phyloP scores from a whole-genome alignment of 805 yeast species.

The Metschnikowia rubicola region DNA sequence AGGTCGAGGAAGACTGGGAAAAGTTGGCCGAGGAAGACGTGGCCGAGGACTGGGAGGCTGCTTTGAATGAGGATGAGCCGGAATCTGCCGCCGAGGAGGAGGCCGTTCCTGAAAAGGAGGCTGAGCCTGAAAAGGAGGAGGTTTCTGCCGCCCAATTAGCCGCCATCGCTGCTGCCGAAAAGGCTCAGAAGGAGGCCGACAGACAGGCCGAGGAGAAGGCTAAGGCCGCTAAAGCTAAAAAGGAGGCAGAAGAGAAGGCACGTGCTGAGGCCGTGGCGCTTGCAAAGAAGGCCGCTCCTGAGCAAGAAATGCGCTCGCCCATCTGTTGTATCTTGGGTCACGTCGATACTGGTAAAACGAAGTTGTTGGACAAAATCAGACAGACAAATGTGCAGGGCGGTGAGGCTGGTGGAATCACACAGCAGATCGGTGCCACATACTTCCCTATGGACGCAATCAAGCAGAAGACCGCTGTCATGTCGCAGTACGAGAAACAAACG shows the following conservation, averaged over 20 bases:
- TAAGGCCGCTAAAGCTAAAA: slow-evolving; percentile 7
- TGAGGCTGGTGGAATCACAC: slow-evolving; percentile 99
- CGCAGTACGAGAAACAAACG: slow-evolving; percentile 73
- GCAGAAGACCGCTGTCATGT: slow-evolving; percentile 89
- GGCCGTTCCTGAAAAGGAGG: slow-evolving; percentile 10
- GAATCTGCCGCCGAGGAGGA: slow-evolving; percentile 23
- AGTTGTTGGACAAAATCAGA: slow-evolving; percentile 92
- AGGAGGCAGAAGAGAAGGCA: slow-evolving; percentile 13
- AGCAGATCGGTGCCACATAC: slow-evolving; percentile 99
- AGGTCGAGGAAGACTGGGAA: slow-evolving; percentile 22
- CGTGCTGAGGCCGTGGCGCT: slow-evolving; percentile 22
- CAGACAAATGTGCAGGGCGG: slow-evolving; percentile 99
- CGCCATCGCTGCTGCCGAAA: slow-evolving; percentile 7
- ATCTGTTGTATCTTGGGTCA: slow-evolving; percentile 99
- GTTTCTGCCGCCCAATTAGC: slow-evolving; percentile 22
- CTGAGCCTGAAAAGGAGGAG: neutral
- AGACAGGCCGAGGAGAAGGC: slow-evolving; percentile 12
- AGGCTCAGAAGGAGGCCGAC: slow-evolving; percentile 12
- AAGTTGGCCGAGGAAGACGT: slow-evolving; percentile 43
- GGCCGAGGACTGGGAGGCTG: slow-evolving; percentile 48
- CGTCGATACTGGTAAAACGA: slow-evolving; percentile 99
- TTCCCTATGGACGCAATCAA: slow-evolving; percentile 95
- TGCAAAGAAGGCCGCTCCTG: slow-evolving; percentile 22
- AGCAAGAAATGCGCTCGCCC: slow-evolving; percentile 86
- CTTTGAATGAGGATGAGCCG: slow-evolving; percentile 28